These are phyloP conservation scores for Dillenia suffruticosa DNA, from an alignment of 164 flowering plant species.

Conservation along the genomic window DNA sequence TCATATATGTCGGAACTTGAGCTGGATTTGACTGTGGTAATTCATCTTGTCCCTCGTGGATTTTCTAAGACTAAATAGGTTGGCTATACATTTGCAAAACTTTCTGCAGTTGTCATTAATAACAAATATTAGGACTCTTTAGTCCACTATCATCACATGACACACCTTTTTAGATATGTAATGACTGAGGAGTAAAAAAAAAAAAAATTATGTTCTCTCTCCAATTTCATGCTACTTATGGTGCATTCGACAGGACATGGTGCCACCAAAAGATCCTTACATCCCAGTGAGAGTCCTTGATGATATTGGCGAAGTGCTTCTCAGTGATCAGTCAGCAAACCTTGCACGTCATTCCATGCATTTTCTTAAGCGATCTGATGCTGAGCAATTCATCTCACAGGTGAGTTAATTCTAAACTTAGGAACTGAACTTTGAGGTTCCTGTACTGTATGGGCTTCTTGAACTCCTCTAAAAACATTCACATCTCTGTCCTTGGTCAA, in stretches of 20 bases:
- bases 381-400: slow-evolving; percentile 83
- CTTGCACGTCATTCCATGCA: slow-evolving; percentile 81
- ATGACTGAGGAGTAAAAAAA: neutral
- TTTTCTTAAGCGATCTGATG: slow-evolving; percentile 86
- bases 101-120: no score
- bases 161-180: no score
- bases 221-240: neutral
- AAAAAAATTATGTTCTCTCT: neutral
- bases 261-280: slow-evolving; percentile 97
- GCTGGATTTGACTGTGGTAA: slow-evolving; percentile 92
- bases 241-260: slow-evolving; percentile 65
- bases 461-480: neutral
- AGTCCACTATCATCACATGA: no score
- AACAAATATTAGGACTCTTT: no score
- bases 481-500: neutral
- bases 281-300: slow-evolving; percentile 89
- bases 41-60: slow-evolving; percentile 10
- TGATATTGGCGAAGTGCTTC: slow-evolving; percentile 70
- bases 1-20: slow-evolving; percentile 68
- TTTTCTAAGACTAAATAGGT: no score
- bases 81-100: no score
- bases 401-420: slow-evolving; percentile 20
- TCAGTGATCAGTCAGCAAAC: slow-evolving; percentile 65
- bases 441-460: neutral
- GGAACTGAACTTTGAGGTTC: neutral